phyloP scores from a whole-genome alignment of 768 basidiomycete species.

The Lactifluus piperatus region DNA sequence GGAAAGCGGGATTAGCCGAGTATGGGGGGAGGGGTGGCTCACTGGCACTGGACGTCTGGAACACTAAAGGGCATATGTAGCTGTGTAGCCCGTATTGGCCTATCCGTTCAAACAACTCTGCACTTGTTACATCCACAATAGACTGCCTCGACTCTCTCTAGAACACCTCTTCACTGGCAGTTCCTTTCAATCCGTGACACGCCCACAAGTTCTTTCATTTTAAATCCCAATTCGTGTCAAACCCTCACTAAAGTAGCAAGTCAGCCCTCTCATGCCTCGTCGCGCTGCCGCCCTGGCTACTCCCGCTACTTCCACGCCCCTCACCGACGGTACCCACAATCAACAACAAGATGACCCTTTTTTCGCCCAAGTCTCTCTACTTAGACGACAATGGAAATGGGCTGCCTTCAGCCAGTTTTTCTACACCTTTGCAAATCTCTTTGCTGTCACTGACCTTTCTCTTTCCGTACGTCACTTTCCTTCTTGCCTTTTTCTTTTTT shows the following conservation, averaged over 20 bases:
- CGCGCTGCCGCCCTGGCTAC: slow-evolving; percentile 24
- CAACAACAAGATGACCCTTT: slow-evolving; percentile 20
- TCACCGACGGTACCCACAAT: slow-evolving; percentile 5
- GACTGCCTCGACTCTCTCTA: not conserved
- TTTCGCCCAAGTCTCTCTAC: slow-evolving; percentile 34
- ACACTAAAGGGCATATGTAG: too few relatives aligned
- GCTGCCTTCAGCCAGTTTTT: slow-evolving; percentile 88
- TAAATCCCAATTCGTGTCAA: slow-evolving; percentile 27
- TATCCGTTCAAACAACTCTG: too few relatives aligned
- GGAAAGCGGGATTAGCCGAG: slow-evolving; percentile 12
- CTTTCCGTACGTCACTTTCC: slow-evolving; percentile 40
- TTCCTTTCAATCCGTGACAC: too few relatives aligned
- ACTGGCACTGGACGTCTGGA: too few relatives aligned
- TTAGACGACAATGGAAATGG: slow-evolving; percentile 87
- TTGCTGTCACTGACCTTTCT: slow-evolving; percentile 63
- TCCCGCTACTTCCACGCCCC: slow-evolving; percentile 17
- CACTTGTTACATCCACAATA: not conserved
- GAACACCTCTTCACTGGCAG: not conserved
- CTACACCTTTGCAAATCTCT: slow-evolving; percentile 69
- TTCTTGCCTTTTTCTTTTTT: not conserved
- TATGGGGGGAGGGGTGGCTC: not conserved
- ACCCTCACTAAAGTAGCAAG: slow-evolving; percentile 22
- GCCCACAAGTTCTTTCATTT: slow-evolving; percentile 16
- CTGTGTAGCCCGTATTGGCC: too few relatives aligned
- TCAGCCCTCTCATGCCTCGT: slow-evolving; percentile 28